Conservation (phyloP, 2,329 filamentous ascomycete genomes). For the Penicillium corylophilum region DNA sequence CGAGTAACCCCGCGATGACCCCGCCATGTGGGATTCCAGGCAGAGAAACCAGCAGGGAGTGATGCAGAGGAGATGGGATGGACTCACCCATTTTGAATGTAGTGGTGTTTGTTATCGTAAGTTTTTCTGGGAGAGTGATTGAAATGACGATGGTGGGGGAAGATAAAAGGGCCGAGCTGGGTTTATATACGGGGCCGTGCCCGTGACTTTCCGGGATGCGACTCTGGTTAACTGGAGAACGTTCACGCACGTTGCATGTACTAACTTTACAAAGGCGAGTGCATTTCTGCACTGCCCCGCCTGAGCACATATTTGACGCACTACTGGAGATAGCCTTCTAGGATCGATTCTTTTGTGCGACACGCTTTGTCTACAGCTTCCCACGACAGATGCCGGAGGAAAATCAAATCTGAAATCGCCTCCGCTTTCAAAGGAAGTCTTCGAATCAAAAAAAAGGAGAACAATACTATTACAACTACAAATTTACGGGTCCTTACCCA, state of each 20-base stretch:
- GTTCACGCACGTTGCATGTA: background rate
- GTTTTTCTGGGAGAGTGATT: background rate
- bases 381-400: background rate
- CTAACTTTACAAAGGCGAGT: constrained; percentile 10
- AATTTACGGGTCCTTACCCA: background rate
- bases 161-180: constrained; percentile 4
- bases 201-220: constrained; percentile 21
- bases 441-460: constrained; percentile 3
- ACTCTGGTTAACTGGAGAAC: background rate
- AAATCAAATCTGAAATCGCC: background rate
- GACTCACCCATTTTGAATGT: constrained; percentile 28
- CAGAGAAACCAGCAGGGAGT: background rate
- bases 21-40: constrained; percentile 14
- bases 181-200: constrained; percentile 22
- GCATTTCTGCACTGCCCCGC: constrained; percentile 29
- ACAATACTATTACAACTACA: constrained; percentile 1
- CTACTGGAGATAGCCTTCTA: no score
- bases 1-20: constrained; percentile 20
- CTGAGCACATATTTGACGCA: constrained; percentile 23
- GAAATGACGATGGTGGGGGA: background rate
- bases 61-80: background rate
- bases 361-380: background rate
- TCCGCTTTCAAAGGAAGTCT: background rate
- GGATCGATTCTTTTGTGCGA: background rate
- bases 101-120: background rate